phyloP scores from a whole-genome alignment of 345 rosid species.

The Moricandia moricandioides region DNA sequence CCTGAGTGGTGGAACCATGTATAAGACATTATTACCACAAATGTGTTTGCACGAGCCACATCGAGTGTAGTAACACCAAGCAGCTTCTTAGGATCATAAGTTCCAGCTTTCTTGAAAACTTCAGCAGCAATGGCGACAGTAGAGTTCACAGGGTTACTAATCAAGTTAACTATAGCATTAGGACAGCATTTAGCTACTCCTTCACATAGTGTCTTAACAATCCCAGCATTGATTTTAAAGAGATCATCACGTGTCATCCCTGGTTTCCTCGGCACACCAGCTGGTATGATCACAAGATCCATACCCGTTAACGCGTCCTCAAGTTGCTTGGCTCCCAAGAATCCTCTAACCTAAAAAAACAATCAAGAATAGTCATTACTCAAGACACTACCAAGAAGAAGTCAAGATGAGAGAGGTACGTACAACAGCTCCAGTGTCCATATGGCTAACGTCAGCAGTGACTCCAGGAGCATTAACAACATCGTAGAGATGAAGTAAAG shows the following conservation, averaged over 20 bases:
- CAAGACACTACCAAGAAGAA: background rate
- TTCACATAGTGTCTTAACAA: constrained; percentile 75
- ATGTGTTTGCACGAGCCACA: constrained; percentile 85
- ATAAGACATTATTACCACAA: constrained; percentile 49
- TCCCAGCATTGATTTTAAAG: constrained; percentile 87
- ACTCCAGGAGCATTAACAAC: constrained; percentile 84
- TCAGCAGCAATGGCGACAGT: constrained; percentile 84
- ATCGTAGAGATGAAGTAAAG: constrained; percentile 78
- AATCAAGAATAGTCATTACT: constrained; percentile 1
- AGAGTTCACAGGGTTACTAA: constrained; percentile 86
- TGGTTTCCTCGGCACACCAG: constrained; percentile 87
- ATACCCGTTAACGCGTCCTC: constrained; percentile 74
- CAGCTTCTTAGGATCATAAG: constrained; percentile 72
- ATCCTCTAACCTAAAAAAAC: constrained; percentile 66
- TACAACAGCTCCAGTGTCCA: constrained; percentile 92
- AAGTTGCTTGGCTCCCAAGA: constrained; percentile 73
- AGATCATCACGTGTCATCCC: constrained; percentile 92
- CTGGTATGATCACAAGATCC: constrained; percentile 87
- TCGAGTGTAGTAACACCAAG: constrained; percentile 87
- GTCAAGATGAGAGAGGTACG: constrained; percentile 5
- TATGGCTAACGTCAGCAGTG: constrained; percentile 84
- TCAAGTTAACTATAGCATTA: constrained; percentile 69
- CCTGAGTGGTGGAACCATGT: background rate
- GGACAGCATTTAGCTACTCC: constrained; percentile 75
- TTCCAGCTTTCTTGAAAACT: constrained; percentile 82